phyloP scores from a whole-genome alignment of 2,329 filamentous ascomycete genomes.

The Paecilomyces fulvus region DNA sequence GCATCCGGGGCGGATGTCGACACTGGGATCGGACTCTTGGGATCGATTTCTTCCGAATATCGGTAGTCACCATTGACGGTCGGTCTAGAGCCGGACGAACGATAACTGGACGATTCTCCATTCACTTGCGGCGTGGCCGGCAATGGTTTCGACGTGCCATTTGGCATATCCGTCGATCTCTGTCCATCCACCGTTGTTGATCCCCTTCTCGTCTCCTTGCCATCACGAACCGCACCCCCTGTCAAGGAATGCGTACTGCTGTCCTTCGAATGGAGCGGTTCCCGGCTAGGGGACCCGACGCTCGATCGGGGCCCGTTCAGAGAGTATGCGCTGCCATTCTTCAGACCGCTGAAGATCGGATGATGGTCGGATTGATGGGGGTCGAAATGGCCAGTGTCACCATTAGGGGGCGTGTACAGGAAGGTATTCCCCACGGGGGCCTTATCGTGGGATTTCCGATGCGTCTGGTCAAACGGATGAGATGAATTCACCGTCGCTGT shows the following conservation, averaged over 20 bases:
- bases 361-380: constrained; percentile 27
- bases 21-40: constrained; percentile 19
- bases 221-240: constrained; percentile 25
- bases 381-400: constrained; percentile 33
- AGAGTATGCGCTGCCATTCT: constrained; percentile 51
- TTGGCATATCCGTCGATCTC: constrained; percentile 20
- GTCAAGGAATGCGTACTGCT: constrained; percentile 43
- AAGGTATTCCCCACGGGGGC: constrained; percentile 37
- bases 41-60: constrained; percentile 21
- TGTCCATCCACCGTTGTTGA: constrained; percentile 20
- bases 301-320: constrained; percentile 49
- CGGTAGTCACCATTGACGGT: constrained; percentile 14
- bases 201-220: constrained; percentile 20
- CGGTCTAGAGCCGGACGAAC: neutral
- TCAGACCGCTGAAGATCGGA: constrained; percentile 27
- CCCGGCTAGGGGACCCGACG: constrained; percentile 34
- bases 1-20: constrained; percentile 25
- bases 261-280: constrained; percentile 32
- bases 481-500: constrained; percentile 24
- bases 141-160: constrained; percentile 9
- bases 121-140: constrained; percentile 18
- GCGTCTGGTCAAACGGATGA: constrained; percentile 31
- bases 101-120: constrained; percentile 19
- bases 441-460: constrained; percentile 38
- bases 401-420: constrained; percentile 38